phyloP scores from a whole-genome alignment of 176 grass and related monocot species.

The Carex cristatella region DNA sequence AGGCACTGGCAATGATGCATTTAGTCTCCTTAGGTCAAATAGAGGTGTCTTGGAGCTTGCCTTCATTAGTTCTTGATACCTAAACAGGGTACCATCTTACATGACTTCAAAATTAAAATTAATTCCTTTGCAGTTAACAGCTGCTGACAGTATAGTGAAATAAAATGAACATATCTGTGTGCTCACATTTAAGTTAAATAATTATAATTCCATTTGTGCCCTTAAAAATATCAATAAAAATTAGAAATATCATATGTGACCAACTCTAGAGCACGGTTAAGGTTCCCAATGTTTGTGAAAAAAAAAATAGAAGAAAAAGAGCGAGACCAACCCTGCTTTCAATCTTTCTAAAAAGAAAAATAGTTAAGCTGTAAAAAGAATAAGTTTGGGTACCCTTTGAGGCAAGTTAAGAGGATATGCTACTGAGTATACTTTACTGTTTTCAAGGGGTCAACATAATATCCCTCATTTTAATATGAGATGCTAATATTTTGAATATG shows the following conservation, averaged over 20 bases:
- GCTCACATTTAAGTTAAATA: neutral
- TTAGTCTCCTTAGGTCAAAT: conserved; percentile 75
- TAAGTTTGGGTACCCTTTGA: neutral
- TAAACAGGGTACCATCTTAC: conserved; percentile 28
- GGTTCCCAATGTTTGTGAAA: neutral
- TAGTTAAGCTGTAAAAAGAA: neutral
- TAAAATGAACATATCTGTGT: neutral
- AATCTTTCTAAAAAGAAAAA: neutral
- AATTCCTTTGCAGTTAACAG: neutral
- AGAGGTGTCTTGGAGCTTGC: conserved; percentile 66
- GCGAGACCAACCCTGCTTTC: neutral
- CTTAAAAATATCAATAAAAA: neutral
- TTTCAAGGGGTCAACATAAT: neutral
- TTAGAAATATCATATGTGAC: neutral
- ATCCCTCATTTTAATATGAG: neutral
- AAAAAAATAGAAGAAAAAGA: neutral
- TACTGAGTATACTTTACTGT: neutral
- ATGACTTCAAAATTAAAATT: conserved; percentile 3
- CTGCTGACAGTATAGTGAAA: neutral
- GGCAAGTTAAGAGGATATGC: neutral
- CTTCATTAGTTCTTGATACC: conserved; percentile 82
- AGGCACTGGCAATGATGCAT: conserved; percentile 69
- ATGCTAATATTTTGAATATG: neutral
- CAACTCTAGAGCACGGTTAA: neutral
- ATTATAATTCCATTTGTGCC: neutral